Percentiles rank a stretch among this genome's conserved stretches.
Evolutionary conservation across 2,329 filamentous ascomycete species (phyloP).

Genomic region (Ophioceras dolichostomum): DNA sequence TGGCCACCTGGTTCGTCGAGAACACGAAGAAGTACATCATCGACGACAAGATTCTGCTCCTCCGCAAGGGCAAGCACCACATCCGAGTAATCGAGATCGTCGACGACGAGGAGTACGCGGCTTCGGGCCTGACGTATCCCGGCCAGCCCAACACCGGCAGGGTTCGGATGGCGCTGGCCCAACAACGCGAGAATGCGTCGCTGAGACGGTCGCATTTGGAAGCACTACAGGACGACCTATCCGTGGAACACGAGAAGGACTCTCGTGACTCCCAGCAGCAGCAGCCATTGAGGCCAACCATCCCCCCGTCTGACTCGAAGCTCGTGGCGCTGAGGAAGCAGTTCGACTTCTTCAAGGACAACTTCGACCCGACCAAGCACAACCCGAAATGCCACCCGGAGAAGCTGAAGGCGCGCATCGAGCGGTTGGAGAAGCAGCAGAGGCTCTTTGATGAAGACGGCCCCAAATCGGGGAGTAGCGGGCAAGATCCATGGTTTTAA

Average conservation of each 20-base stretch:
- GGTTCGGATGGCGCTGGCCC: conserved; percentile 24
- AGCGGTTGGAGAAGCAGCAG: conserved; percentile 4
- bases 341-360: conserved; percentile 13
- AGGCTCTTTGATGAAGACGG: conserved; percentile 1
- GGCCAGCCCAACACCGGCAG: conserved; percentile 38
- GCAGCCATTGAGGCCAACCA: too few species aligned
- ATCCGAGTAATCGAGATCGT: conserved; percentile 49
- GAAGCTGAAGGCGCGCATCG: conserved; percentile 10
- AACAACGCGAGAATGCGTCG: too few species aligned
- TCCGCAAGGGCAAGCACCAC: conserved; percentile 53
- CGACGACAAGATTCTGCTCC: conserved; percentile 42
- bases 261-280: too few species aligned
- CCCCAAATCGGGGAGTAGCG: too few species aligned
- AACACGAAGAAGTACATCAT: conserved; percentile 51
- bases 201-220: too few species aligned
- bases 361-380: conserved; percentile 5
- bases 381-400: conserved; percentile 1
- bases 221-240: too few species aligned
- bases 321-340: conserved; percentile 17
- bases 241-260: too few species aligned
- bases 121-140: conserved; percentile 36
- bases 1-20: conserved; percentile 44
- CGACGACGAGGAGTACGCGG: conserved; percentile 38
- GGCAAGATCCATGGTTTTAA: too few species aligned
- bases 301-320: too few species aligned